Evolutionary conservation across 2,329 filamentous ascomycete species (phyloP), one percentile per base, ranked within the genome.

Genomic region (Neofusicoccum parvum): DNA sequence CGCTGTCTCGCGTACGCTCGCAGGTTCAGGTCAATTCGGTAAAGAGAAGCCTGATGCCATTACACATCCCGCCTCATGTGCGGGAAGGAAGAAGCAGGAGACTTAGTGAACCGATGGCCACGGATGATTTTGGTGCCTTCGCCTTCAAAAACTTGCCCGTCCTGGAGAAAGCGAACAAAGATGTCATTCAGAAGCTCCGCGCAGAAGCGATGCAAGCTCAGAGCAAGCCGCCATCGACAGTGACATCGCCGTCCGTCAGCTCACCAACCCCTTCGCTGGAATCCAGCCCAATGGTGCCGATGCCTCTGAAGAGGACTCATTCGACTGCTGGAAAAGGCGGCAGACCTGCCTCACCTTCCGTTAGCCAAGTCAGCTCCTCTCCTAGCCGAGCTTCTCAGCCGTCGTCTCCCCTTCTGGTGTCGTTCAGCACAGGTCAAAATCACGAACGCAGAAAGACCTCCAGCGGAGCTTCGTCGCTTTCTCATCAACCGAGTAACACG

Each of bases 71-170:
- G 39, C 94, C 94, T 5, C 95, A 99, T 75, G 94, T 99, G 36
- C 90, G 95, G 50, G 96, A 99, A 77, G 86, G 91, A 62, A 92
- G 96, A 73, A 94, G 88, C 70, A 87, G 95, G 69, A 86, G 95
- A 70, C 83, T 98, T 45, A 98, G 94, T 76, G 95, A 99, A 77
- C 95, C 95, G 1, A 88, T 94, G 15, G 86, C 88, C 37, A 86
- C 90, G 0, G 95, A 99, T 76, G 96, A 99, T 75, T 99, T 99
- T 82, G 95, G 95, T 37, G 93, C 88, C 68, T 99, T 99, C 78
- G 88, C 92, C 45, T 99, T 97, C 84, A 99, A 99, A 81, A 99
- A 99, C 72, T 81, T 99, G 56, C 94, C 94, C 0, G 94, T 98
- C 20, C 84, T 99, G 17, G 95, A 98, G 73, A 98, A 97, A 78